A percentile compares a stretch with the other conserved stretches of the same genome.
These are phyloP conservation scores for Candida broadrunensis DNA, from an alignment of 805 yeast species.

Conservation along the genomic window DNA sequence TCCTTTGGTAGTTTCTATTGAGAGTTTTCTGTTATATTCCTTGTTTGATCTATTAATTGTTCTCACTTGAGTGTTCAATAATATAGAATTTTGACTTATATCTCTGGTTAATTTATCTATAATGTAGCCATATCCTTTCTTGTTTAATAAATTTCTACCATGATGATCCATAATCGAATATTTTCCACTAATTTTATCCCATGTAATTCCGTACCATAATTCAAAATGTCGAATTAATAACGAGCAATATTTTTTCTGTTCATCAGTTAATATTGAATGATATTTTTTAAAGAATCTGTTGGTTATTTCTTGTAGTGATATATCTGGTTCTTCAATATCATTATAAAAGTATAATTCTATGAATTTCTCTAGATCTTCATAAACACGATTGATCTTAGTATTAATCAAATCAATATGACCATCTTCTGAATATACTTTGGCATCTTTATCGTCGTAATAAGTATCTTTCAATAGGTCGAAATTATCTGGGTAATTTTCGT, in stretches of 20 bases:
- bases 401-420: conserved; percentile 32
- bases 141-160: conserved; percentile 75
- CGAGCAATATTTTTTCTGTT: conserved; percentile 50
- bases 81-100: conserved; percentile 39
- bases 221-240: conserved; percentile 60
- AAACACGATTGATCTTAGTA: conserved; percentile 31
- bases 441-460: conserved; percentile 48
- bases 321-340: conserved; percentile 47
- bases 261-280: conserved; percentile 44
- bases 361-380: conserved; percentile 56
- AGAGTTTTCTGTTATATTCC: conserved; percentile 11
- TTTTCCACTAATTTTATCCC: conserved; percentile 65
- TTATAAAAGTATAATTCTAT: conserved; percentile 57
- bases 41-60: conserved; percentile 29
- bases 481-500: conserved; percentile 6
- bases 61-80: conserved; percentile 40
- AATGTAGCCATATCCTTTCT: conserved; percentile 52
- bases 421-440: conserved; percentile 21
- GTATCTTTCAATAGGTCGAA: conserved; percentile 26
- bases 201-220: conserved; percentile 76
- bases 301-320: conserved; percentile 49
- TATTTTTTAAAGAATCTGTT: conserved; percentile 45
- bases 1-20: conserved; percentile 33
- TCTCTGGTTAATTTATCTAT: conserved; percentile 37
- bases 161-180: conserved; percentile 66